These are phyloP conservation scores for Aureobasidium sp. DNA, from an alignment of 2,329 filamentous ascomycete species.

Conservation along the genomic window DNA sequence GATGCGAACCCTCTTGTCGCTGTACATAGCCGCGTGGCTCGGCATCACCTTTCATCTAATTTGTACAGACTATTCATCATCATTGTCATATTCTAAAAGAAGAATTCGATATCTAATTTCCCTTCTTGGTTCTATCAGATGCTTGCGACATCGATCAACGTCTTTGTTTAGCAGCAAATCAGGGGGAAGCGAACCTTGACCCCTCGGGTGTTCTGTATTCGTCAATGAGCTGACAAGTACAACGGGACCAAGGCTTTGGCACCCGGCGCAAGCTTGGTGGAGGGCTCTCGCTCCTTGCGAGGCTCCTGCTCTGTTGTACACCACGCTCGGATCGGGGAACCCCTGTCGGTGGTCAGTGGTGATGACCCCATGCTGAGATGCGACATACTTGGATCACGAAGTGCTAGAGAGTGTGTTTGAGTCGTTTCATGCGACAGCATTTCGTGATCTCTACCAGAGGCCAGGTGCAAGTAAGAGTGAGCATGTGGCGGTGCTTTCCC, in stretches of 20 bases:
- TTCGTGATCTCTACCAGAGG: not conserved
- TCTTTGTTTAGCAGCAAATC: not conserved
- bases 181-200: not conserved
- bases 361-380: not conserved
- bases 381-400: not conserved
- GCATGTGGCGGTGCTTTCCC: not conserved
- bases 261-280: not conserved
- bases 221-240: not conserved
- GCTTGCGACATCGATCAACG: constrained; percentile 3
- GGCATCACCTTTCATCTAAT: not conserved
- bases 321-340: not conserved
- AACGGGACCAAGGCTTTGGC: not conserved
- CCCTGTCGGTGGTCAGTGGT: not conserved
- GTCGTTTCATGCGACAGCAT: not conserved
- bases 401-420: not conserved
- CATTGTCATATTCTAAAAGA: constrained; percentile 1
- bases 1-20: not conserved
- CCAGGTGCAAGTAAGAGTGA: not conserved
- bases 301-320: not conserved
- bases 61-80: not conserved
- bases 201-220: not conserved
- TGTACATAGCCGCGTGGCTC: constrained; percentile 4
- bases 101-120: not conserved
- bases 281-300: not conserved
- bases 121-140: not conserved